A percentile compares a stretch with the other conserved stretches of the same genome.
Conservation (phyloP, 73 alveolate species). For the Paramecium sonneborni region DNA sequence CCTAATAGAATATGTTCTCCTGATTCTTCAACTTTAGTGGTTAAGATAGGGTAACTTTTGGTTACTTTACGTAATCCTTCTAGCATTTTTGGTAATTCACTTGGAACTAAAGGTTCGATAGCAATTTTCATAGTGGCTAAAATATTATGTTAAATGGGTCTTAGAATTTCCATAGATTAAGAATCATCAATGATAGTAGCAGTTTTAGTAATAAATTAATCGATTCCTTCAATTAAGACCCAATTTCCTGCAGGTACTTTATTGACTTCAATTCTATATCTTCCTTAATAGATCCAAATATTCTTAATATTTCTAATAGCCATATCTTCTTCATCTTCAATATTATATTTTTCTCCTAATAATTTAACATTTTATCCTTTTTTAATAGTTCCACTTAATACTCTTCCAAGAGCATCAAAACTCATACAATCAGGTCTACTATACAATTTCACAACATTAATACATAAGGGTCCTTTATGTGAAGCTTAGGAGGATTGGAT, state of each 20-base stretch:
- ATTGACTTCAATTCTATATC: constrained; percentile 87
- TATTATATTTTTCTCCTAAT: constrained; percentile 92
- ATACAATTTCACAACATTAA: constrained; percentile 85
- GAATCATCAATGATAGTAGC: constrained; percentile 80
- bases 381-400: constrained; percentile 95
- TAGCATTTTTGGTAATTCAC: constrained; percentile 99
- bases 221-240: constrained; percentile 93
- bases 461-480: constrained; percentile 80
- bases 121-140: constrained; percentile 95
- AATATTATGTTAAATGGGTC: constrained; percentile 75
- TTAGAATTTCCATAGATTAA: constrained; percentile 74
- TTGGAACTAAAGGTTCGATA: constrained; percentile 98
- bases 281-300: constrained; percentile 82
- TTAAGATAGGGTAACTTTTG: constrained; percentile 91
- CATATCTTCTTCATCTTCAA: constrained; percentile 96
- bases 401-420: constrained; percentile 98
- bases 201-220: constrained; percentile 80
- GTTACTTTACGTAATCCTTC: constrained; percentile 95
- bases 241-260: constrained; percentile 90
- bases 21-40: constrained; percentile 96
- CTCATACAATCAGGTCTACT: constrained; percentile 90
- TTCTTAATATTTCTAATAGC: constrained; percentile 73
- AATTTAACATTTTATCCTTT: constrained; percentile 91
- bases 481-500: constrained; percentile 75
- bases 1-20: constrained; percentile 99